Percentiles rank a stretch among this genome's conserved stretches.
These are phyloP conservation scores for Fusarium agapanthi DNA, from an alignment of 2,329 filamentous ascomycete species.

Conservation along the genomic window DNA sequence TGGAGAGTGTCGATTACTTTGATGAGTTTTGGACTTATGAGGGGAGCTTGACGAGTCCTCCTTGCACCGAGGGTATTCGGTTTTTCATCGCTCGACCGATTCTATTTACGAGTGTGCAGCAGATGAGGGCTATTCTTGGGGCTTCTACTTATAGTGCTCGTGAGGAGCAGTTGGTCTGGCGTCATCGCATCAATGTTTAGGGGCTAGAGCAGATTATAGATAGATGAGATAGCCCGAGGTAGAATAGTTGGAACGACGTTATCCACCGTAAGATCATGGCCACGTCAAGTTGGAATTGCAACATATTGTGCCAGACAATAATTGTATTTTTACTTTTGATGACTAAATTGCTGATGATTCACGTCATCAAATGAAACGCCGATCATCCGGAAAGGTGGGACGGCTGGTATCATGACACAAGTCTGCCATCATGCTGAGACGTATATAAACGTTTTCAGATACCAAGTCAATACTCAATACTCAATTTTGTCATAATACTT, in stretches of 20 bases:
- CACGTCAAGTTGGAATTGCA: no score
- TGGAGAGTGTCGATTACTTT: slow-evolving; percentile 22
- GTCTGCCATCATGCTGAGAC: neutral
- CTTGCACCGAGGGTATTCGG: slow-evolving; percentile 24
- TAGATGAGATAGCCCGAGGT: fast-evolving
- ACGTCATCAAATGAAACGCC: neutral
- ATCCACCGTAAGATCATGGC: no score
- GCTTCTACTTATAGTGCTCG: slow-evolving; percentile 33
- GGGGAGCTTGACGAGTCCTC: slow-evolving; percentile 33
- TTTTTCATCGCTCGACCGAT: slow-evolving; percentile 30
- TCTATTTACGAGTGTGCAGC: slow-evolving; percentile 27
- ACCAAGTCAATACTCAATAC: no score
- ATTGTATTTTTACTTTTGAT: no score
- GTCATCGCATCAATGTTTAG: slow-evolving; percentile 27
- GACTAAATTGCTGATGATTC: no score
- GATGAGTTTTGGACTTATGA: slow-evolving; percentile 37
- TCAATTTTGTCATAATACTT: no score
- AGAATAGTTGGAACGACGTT: neutral
- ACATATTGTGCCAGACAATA: no score
- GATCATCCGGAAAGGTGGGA: neutral
- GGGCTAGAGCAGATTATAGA: fast-evolving
- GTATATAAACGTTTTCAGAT: no score
- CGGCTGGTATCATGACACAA: neutral
- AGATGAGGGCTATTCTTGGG: slow-evolving; percentile 30
- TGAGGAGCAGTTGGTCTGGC: slow-evolving; percentile 30